phyloP scores from a whole-genome alignment of 345 rosid species.

The Populus simonii region DNA sequence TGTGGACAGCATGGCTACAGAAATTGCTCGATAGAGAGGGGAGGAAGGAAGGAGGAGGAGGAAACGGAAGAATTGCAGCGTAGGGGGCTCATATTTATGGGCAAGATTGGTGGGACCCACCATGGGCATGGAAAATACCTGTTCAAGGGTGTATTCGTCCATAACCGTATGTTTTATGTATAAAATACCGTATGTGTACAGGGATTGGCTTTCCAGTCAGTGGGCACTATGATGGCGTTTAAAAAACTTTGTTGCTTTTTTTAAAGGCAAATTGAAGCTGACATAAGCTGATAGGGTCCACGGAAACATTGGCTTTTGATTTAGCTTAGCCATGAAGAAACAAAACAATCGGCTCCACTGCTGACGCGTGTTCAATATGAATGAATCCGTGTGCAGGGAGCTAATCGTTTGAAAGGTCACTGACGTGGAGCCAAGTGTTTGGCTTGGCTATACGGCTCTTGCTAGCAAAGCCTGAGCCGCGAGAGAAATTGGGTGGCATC shows the following conservation, averaged over 20 bases:
- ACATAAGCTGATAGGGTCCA: slow-evolving; percentile 28
- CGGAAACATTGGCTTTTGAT: neutral
- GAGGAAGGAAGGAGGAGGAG: slow-evolving; percentile 56
- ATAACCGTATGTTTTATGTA: neutral
- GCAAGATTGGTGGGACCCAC: slow-evolving; percentile 27
- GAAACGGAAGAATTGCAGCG: slow-evolving; percentile 86
- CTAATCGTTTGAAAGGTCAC: slow-evolving; percentile 19
- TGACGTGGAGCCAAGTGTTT: slow-evolving; percentile 19
- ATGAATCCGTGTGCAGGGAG: slow-evolving; percentile 2
- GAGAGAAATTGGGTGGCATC: neutral
- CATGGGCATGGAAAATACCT: neutral
- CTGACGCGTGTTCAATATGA: neutral
- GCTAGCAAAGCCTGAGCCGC: neutral
- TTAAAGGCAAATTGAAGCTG: slow-evolving; percentile 6
- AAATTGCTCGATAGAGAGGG: slow-evolving; percentile 25
- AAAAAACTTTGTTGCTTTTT: slow-evolving; percentile 4
- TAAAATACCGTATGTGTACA: slow-evolving; percentile 9
- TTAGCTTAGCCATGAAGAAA: slow-evolving; percentile 46
- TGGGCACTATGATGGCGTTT: slow-evolving; percentile 41
- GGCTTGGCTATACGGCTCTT: neutral
- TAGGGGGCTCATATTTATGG: slow-evolving; percentile 62
- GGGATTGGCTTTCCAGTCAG: slow-evolving; percentile 47
- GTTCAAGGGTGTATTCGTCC: slow-evolving; percentile 26
- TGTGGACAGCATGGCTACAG: slow-evolving; percentile 49
- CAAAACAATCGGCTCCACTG: slow-evolving; percentile 14